A percentile compares a stretch with the other conserved stretches of the same genome.
These are phyloP conservation scores for Hibiscus trionum DNA, from an alignment of 345 rosid genomes.

Conservation along the genomic window DNA sequence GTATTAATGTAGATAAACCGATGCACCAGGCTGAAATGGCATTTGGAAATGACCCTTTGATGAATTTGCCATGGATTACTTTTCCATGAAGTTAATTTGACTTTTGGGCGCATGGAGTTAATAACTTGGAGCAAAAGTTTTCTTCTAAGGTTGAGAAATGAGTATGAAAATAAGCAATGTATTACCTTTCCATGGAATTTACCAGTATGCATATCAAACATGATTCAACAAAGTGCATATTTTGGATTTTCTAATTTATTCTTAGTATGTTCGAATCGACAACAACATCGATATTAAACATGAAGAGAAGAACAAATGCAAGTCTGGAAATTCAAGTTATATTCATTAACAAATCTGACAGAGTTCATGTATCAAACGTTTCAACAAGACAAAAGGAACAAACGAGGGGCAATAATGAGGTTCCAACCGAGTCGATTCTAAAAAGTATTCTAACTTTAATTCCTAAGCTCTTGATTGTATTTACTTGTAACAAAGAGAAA, in stretches of 20 bases:
- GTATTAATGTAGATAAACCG: constrained; percentile 16
- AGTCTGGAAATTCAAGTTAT: neutral
- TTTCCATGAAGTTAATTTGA: constrained; percentile 21
- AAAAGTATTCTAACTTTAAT: neutral
- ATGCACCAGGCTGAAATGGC: constrained; percentile 41
- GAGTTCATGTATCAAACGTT: neutral
- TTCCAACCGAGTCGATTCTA: neutral
- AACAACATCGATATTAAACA: too few species aligned
- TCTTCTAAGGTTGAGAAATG: constrained; percentile 1
- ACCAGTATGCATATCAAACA: too few species aligned
- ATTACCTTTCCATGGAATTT: too few species aligned
- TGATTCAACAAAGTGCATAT: too few species aligned
- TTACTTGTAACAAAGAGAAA: neutral
- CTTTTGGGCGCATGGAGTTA: constrained; percentile 26
- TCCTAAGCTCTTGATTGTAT: neutral
- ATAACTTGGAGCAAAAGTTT: constrained; percentile 15
- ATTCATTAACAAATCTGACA: neutral
- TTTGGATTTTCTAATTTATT: too few species aligned
- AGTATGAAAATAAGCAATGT: neutral
- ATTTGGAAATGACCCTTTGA: constrained; percentile 22
- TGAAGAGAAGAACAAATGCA: too few species aligned
- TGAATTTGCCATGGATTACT: constrained; percentile 33
- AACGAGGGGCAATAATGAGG: neutral
- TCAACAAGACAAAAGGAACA: neutral
- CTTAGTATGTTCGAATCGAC: too few species aligned